phyloP scores from a whole-genome alignment of 768 basidiomycete genomes.

The Leccinum uliginosum region DNA sequence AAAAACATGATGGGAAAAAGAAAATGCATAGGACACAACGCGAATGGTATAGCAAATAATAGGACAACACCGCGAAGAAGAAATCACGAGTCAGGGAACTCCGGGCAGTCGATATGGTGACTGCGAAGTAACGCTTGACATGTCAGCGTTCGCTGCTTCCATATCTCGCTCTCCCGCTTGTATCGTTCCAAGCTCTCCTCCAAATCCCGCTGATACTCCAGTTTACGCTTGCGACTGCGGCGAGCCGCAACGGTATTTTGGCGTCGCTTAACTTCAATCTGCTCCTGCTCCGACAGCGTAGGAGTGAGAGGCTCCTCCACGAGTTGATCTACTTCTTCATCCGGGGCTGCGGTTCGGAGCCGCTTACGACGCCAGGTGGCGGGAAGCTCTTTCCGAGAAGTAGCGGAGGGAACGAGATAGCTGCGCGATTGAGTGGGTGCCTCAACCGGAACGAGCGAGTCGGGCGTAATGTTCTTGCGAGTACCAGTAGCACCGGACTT shows the following conservation, averaged over 20 bases:
- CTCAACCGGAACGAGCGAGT: constrained; percentile 59
- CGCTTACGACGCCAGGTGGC: constrained; percentile 67
- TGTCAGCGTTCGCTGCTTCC: constrained; percentile 52
- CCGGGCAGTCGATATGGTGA: constrained; percentile 55
- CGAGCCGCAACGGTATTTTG: constrained; percentile 87
- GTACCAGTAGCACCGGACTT: constrained; percentile 54
- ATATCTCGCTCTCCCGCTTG: constrained; percentile 56
- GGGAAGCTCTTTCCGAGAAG: constrained; percentile 76
- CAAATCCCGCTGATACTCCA: constrained; percentile 61
- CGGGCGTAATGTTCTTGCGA: constrained; percentile 65
- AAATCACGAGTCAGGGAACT: constrained; percentile 34
- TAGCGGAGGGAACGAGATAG: constrained; percentile 68
- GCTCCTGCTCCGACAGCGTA: constrained; percentile 53
- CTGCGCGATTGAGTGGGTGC: constrained; percentile 78
- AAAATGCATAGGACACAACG: background rate
- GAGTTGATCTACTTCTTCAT: constrained; percentile 46
- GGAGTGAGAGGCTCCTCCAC: constrained; percentile 27
- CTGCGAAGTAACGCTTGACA: constrained; percentile 49
- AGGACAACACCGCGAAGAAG: constrained; percentile 1
- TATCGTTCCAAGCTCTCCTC: constrained; percentile 52
- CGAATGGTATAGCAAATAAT: constrained; percentile 6
- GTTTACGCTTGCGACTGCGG: constrained; percentile 70
- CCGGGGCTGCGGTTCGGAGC: constrained; percentile 43
- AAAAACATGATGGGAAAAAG: constrained; percentile 3
- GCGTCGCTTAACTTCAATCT: constrained; percentile 73